A percentile compares a stretch with the other conserved stretches of the same genome.
Conservation (phyloP, 2,329 filamentous ascomycete species). For the Arthroderma sp. region DNA sequence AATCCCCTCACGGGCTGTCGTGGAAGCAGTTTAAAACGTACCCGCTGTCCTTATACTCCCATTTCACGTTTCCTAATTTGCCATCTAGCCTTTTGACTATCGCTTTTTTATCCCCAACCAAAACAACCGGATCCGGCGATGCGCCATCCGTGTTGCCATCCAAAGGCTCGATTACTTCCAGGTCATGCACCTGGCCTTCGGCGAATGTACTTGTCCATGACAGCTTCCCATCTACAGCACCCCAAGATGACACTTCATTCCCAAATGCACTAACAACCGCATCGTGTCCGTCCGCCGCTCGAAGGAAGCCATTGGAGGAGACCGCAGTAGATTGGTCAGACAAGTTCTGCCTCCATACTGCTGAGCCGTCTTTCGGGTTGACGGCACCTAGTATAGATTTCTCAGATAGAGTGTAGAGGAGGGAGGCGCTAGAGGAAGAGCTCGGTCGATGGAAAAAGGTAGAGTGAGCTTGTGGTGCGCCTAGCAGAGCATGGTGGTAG, state of each 20-base stretch:
- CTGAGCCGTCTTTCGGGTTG: constrained; percentile 68
- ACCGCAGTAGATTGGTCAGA: constrained; percentile 28
- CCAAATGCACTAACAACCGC: constrained; percentile 63
- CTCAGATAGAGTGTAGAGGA: constrained; percentile 85
- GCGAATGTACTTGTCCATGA: constrained; percentile 56
- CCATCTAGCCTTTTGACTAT: constrained; percentile 59
- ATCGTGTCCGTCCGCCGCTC: constrained; percentile 65
- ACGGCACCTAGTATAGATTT: constrained; percentile 72
- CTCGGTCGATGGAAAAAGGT: constrained; percentile 92
- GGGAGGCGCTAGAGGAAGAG: constrained; percentile 66
- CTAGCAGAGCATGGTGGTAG: constrained; percentile 83
- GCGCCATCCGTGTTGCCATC: constrained; percentile 38
- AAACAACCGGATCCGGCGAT: constrained; percentile 50
- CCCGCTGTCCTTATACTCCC: constrained; percentile 60
- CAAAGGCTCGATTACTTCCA: constrained; percentile 60
- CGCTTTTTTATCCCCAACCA: constrained; percentile 45
- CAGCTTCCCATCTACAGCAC: constrained; percentile 65
- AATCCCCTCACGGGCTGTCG: neutral
- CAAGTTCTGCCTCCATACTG: constrained; percentile 77
- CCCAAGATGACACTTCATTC: constrained; percentile 63
- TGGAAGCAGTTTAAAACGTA: constrained; percentile 12
- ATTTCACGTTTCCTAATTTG: constrained; percentile 57
- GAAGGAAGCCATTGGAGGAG: constrained; percentile 35
- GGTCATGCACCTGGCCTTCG: constrained; percentile 29
- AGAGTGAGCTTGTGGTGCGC: constrained; percentile 63